Conservation (phyloP, 768 basidiomycete species). For the Arthromyces matolae region DNA sequence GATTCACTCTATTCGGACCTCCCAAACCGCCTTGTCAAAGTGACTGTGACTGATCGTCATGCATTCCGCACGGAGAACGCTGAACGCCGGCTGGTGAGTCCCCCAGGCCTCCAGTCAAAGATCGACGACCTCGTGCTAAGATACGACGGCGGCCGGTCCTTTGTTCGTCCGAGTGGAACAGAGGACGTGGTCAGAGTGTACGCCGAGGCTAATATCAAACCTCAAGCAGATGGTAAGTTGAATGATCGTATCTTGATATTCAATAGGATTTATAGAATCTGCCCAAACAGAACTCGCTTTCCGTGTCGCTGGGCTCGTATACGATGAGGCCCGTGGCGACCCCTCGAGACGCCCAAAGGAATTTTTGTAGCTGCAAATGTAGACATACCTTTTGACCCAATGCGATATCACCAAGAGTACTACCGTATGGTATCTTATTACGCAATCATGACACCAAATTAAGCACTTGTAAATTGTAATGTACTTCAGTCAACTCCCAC, state of each 20-base stretch:
- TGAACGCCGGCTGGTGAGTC: constrained; percentile 81
- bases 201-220: constrained; percentile 77
- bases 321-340: constrained; percentile 81
- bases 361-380: constrained; percentile 50
- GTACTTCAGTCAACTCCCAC: not conserved
- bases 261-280: not conserved
- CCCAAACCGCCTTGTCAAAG: constrained; percentile 93
- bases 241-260: not conserved
- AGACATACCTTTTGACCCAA: not conserved
- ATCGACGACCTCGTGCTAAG: constrained; percentile 78
- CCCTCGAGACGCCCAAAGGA: constrained; percentile 72
- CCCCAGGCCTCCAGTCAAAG: constrained; percentile 72
- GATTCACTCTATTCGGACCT: constrained; percentile 90
- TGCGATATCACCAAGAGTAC: not conserved
- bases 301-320: constrained; percentile 81
- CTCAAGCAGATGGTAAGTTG: constrained; percentile 73
- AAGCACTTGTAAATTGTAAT: not conserved
- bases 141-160: constrained; percentile 83
- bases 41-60: constrained; percentile 77
- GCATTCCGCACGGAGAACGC: constrained; percentile 91
- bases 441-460: not conserved
- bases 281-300: constrained; percentile 67
- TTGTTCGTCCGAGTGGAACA: constrained; percentile 95
- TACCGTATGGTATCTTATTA: not conserved
- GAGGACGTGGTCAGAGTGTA: constrained; percentile 98